Evolutionary conservation across 2,329 filamentous ascomycete genomes (phyloP).

Genomic region (Xylariaceae sp.): DNA sequence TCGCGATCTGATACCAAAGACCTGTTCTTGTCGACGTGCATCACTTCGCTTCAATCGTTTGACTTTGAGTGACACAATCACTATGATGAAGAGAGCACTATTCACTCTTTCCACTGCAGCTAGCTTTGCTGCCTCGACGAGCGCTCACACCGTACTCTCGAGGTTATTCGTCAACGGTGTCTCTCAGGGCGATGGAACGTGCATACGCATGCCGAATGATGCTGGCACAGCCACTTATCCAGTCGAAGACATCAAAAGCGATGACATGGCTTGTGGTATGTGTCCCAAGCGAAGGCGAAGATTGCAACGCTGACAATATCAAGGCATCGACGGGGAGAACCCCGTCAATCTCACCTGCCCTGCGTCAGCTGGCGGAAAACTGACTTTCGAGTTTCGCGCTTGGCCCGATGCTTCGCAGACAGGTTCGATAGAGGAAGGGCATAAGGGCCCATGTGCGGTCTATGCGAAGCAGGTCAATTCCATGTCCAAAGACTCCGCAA

Average conservation of each 20-base stretch:
- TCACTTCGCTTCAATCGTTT: not conserved
- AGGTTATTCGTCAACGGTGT: slow-evolving; percentile 60
- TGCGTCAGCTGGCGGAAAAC: slow-evolving; percentile 48
- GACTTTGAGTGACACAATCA: not conserved
- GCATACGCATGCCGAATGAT: slow-evolving; percentile 63
- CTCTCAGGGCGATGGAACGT: slow-evolving; percentile 68
- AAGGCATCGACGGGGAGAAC: slow-evolving; percentile 43
- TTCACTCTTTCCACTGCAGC: slow-evolving; percentile 35
- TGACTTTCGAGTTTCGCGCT: slow-evolving; percentile 66
- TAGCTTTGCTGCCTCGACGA: slow-evolving; percentile 36
- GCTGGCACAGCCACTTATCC: slow-evolving; percentile 53
- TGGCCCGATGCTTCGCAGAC: slow-evolving; percentile 55
- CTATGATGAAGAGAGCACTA: slow-evolving; percentile 36
- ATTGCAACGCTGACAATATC: slow-evolving; percentile 18
- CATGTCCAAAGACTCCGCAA: slow-evolving; percentile 49
- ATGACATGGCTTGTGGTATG: slow-evolving; percentile 70
- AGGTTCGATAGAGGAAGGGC: slow-evolving; percentile 55
- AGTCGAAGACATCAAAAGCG: slow-evolving; percentile 53
- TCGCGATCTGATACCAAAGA: not conserved
- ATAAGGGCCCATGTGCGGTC: slow-evolving; percentile 59
- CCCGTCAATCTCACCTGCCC: slow-evolving; percentile 50
- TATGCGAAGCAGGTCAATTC: slow-evolving; percentile 69
- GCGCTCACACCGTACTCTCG: slow-evolving; percentile 62
- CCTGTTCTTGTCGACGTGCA: not conserved
- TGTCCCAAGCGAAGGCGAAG: slow-evolving; percentile 24